Conservation (phyloP, 192 early-diverging fungal species). For the Anaeromyces robustus region DNA sequence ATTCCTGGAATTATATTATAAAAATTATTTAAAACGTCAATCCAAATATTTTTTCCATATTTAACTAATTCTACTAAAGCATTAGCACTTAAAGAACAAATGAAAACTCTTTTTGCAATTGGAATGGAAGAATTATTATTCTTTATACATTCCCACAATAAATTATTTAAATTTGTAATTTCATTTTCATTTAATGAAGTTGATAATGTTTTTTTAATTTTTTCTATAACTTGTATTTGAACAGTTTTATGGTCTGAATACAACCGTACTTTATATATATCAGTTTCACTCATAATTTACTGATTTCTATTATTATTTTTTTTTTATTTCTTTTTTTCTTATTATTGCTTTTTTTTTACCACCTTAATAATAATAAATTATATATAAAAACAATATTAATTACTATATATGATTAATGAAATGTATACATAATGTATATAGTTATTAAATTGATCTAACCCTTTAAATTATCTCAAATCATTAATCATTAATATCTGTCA, state of each 20-base stretch:
- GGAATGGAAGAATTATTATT: not conserved
- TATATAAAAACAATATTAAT: too few species aligned
- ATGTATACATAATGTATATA: too few species aligned
- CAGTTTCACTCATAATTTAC: not conserved
- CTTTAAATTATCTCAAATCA: too few species aligned
- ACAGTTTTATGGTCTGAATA: not conserved
- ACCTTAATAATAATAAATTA: too few species aligned
- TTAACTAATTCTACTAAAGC: not conserved
- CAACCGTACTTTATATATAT: not conserved
- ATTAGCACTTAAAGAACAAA: not conserved
- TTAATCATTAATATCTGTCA: too few species aligned
- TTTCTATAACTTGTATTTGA: not conserved
- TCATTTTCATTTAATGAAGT: not conserved
- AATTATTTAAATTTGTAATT: not conserved
- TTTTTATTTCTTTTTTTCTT: too few species aligned
- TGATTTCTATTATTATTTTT: too few species aligned
- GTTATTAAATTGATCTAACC: too few species aligned
- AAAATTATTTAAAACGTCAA: not conserved
- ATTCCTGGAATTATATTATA: not conserved
- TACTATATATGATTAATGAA: too few species aligned
- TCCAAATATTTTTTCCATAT: not conserved
- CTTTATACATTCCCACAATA: not conserved
- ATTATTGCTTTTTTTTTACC: too few species aligned
- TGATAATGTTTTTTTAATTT: not conserved
- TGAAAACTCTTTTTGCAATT: not conserved